Conservation (phyloP, 139 green algal species). For the Yamagishiella unicocca region DNA sequence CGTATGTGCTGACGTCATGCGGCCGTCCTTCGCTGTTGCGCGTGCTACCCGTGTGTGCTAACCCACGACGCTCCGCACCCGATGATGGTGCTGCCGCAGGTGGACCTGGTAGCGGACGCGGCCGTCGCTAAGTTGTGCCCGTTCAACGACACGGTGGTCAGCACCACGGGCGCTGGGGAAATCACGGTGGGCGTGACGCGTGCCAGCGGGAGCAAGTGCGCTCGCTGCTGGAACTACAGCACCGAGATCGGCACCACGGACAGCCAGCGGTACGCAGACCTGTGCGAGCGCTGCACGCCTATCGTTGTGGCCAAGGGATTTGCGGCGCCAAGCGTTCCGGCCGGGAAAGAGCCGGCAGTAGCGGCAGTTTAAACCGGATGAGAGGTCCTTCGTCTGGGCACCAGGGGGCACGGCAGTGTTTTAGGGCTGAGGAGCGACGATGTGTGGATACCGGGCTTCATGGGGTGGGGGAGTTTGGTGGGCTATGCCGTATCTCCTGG, state of each 20-base stretch:
- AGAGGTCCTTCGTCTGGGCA: background rate
- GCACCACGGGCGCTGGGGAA: slow-evolving; percentile 46
- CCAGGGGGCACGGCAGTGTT: too few relatives aligned
- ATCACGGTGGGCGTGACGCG: slow-evolving; percentile 85
- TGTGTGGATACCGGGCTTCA: too few relatives aligned
- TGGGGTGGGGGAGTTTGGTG: too few relatives aligned
- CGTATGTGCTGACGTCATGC: too few relatives aligned
- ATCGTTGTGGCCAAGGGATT: slow-evolving; percentile 83
- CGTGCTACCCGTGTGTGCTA: too few relatives aligned
- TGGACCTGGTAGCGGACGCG: slow-evolving; percentile 40
- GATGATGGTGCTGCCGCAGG: too few relatives aligned
- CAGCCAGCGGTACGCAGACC: slow-evolving; percentile 71
- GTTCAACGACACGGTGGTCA: slow-evolving; percentile 18
- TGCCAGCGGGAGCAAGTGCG: slow-evolving; percentile 91
- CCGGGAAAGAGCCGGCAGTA: slow-evolving; percentile 20
- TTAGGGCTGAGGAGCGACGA: too few relatives aligned
- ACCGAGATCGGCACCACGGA: slow-evolving; percentile 50
- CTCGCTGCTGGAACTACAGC: slow-evolving; percentile 97
- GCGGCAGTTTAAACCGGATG: background rate
- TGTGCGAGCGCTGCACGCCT: slow-evolving; percentile 94
- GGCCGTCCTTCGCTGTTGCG: too few relatives aligned
- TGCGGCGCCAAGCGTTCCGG: slow-evolving; percentile 38
- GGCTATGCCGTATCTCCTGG: too few relatives aligned
- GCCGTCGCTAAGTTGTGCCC: slow-evolving; percentile 28
- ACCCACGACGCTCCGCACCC: too few relatives aligned